Conservation (phyloP, 202 grass and related monocot genomes). For the Eragrostis tef region DNA sequence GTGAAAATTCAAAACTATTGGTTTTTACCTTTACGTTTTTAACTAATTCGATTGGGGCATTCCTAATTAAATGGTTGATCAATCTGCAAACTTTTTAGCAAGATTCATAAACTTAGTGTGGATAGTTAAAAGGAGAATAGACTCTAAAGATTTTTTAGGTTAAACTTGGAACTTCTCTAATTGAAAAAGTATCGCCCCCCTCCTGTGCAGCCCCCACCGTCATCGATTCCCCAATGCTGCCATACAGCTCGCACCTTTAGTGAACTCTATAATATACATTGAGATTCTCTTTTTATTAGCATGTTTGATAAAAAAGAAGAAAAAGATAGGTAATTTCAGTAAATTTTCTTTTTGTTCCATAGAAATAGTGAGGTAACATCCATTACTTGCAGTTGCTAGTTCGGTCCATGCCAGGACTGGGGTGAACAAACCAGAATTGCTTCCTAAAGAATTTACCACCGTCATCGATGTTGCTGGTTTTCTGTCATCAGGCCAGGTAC, state of each 20-base stretch:
- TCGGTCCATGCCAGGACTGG: slow-evolving; percentile 72
- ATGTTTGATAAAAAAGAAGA: neutral
- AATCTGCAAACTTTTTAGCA: neutral
- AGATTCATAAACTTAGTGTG: neutral
- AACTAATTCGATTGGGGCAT: neutral
- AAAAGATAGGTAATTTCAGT: neutral
- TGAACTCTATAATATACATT: neutral
- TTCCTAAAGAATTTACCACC: slow-evolving; percentile 86
- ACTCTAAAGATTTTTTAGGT: neutral
- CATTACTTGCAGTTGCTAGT: slow-evolving; percentile 57
- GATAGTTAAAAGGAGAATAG: neutral
- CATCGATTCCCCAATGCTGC: no score
- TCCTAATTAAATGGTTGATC: neutral
- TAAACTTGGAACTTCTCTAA: neutral
- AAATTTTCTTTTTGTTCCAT: neutral
- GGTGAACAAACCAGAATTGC: slow-evolving; percentile 88
- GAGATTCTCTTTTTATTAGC: slow-evolving; percentile 4
- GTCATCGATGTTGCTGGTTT: slow-evolving; percentile 96
- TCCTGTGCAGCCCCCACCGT: neutral
- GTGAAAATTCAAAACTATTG: neutral
- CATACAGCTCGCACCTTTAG: neutral
- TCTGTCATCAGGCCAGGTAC: slow-evolving; percentile 89
- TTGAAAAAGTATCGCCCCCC: neutral
- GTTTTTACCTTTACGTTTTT: neutral
- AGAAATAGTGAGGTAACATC: neutral